Evolutionary conservation across 495 filamentous ascomycete species (phyloP).

Genomic region (Penicillium nucicola): DNA sequence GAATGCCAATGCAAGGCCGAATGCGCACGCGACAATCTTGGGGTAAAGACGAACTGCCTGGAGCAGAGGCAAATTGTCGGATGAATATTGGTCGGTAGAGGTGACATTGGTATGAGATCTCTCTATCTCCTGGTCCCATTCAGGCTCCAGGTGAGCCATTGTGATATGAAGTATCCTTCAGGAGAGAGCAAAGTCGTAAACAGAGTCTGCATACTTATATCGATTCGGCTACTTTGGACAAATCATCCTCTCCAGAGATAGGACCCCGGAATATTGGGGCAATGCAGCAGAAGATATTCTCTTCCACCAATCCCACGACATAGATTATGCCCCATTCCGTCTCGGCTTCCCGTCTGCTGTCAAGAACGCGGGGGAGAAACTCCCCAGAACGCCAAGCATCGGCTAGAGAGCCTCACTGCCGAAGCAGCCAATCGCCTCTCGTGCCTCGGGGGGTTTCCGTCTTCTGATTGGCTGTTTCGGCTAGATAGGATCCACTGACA

Average conservation of each 20-base stretch:
- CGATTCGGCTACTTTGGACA: not conserved
- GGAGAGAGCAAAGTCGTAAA: not conserved
- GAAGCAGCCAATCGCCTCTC: constrained; percentile 2
- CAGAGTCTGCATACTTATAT: not conserved
- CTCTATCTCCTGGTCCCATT: not conserved
- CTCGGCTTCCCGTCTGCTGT: not conserved
- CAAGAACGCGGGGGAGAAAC: constrained; percentile 6
- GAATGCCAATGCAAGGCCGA: constrained; percentile 25
- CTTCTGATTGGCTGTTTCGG: constrained; percentile 1
- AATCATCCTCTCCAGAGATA: not conserved
- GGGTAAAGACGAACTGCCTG: constrained; percentile 14
- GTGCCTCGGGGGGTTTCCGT: not conserved
- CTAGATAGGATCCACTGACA: not conserved
- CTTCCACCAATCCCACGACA: not conserved
- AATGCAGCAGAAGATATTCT: not conserved
- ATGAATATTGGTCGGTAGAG: not conserved
- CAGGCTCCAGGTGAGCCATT: not conserved
- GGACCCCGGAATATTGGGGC: not conserved
- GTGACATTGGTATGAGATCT: not conserved
- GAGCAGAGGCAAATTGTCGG: not conserved
- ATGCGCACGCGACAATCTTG: constrained; percentile 22
- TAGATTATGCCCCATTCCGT: not conserved
- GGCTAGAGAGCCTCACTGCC: constrained; percentile 4
- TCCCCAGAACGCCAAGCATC: constrained; percentile 1
- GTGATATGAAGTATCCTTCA: not conserved